Base-by-base conservation (phyloP, 768 basidiomycete species). In the Boletus subparvulus region DNA sequence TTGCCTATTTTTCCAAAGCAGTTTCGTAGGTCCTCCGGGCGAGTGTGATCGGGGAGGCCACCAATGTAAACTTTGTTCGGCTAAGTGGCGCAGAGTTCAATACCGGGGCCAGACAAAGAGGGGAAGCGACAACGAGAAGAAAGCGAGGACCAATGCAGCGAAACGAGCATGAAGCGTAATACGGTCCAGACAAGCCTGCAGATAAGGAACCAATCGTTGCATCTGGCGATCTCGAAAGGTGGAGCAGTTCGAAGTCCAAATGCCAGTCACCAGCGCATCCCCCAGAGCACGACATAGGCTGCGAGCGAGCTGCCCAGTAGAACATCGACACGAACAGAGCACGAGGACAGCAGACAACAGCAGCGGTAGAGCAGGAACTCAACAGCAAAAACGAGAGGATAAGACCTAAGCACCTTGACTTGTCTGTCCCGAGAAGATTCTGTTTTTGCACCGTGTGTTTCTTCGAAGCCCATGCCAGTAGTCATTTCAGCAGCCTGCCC, bases 1-100 rank as follows among this genome's bases (percentile, higher is more conserved):
- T 71, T 77, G 19, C 92, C 92, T 47, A 93, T 85, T 72, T 92
- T 91, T 47, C 89, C 88, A 70, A 94, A 94, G 72, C 92, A 93
- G 60, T 81, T 87, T 73, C 85, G 87, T 28, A 94, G 75, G 67
- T 94, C 92, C 76, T 91, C 90, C 74, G 87, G 82, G 60, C 88
- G 87, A 47, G 91, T 93, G 62, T 91, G 82, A 75, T 92, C 89
- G 61, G 92, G 92, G 58, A 94, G 82, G 62, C 91, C 90, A 69
- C 92, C 92, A 69, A 94, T 85, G 72, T 94, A 94, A 73, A 94
- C 87, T 78, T 94, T 94, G 78, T 92, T 92, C 78, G 90, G 87
- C 90, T 93, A 82, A 77, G 80, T 77, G 78, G 81, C 79, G 83
- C 76, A 84, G 79, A 73, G 81, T 69, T 86, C 78, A 86, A 84